These are phyloP conservation scores for Leptographium galeiforme DNA, from an alignment of 2,329 filamentous ascomycete species.

Conservation along the genomic window DNA sequence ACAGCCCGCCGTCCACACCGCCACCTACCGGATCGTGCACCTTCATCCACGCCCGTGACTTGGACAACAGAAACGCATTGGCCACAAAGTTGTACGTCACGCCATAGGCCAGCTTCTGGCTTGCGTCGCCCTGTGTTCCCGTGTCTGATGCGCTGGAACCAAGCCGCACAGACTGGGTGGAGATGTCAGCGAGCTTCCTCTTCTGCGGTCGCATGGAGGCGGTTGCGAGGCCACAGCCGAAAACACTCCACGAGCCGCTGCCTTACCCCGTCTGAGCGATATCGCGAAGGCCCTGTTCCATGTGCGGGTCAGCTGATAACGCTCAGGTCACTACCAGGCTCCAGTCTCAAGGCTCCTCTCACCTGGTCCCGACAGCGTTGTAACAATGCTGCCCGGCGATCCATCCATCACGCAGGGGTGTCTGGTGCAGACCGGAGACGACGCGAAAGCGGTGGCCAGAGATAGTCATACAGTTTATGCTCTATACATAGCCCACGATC, in stretches of 20 bases:
- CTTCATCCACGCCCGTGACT: conserved; percentile 60
- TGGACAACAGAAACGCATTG: conserved; percentile 60
- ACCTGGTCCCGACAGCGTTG: neutral
- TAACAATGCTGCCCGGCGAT: neutral
- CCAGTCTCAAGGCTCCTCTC: neutral
- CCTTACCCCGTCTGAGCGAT: neutral
- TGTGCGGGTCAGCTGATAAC: neutral
- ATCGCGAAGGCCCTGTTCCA: neutral
- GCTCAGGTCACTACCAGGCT: neutral
- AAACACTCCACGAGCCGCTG: too few relatives aligned
- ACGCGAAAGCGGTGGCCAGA: neutral
- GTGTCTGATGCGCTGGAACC: conserved; percentile 1
- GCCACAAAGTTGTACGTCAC: conserved; percentile 72
- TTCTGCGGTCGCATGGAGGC: neutral
- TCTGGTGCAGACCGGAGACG: neutral
- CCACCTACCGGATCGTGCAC: conserved; percentile 48
- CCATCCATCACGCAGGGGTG: neutral
- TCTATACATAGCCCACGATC: neutral
- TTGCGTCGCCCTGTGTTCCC: neutral
- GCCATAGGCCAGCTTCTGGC: conserved; percentile 3
- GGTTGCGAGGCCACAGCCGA: neutral
- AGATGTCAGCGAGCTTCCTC: neutral
- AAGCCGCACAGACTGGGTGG: conserved; percentile 1
- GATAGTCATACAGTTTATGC: neutral
- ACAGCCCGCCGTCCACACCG: neutral